Evolutionary conservation across 495 filamentous ascomycete genomes (phyloP).

Genomic region (Podospora pseudoanserina): DNA sequence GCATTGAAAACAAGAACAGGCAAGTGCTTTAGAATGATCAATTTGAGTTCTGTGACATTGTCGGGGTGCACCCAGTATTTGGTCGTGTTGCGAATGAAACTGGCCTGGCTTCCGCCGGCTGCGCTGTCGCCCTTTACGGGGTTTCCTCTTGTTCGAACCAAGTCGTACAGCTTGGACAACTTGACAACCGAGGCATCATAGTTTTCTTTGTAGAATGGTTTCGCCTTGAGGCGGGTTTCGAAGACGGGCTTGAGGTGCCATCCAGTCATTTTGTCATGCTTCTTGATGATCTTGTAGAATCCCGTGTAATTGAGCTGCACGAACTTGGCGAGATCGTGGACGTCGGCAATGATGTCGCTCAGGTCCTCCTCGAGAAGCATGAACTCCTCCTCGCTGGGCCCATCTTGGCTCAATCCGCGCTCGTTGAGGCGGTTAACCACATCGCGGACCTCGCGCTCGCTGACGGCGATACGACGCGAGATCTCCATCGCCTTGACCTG

Average conservation of each 20-base stretch:
- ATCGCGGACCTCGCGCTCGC: constrained; percentile 83
- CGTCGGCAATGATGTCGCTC: constrained; percentile 97
- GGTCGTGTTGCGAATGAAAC: constrained; percentile 94
- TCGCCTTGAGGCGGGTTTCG: constrained; percentile 84
- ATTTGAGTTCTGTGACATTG: constrained; percentile 96
- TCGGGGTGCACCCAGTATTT: constrained; percentile 99
- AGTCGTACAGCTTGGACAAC: constrained; percentile 91
- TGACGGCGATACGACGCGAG: constrained; percentile 76
- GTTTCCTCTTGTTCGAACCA: constrained; percentile 87
- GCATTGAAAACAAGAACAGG: constrained; percentile 97
- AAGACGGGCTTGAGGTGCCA: constrained; percentile 96
- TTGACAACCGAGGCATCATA: constrained; percentile 96
- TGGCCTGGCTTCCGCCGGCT: constrained; percentile 89
- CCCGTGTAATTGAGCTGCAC: constrained; percentile 98
- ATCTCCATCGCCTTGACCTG: constrained; percentile 94
- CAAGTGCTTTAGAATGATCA: constrained; percentile 96
- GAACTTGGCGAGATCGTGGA: constrained; percentile 97
- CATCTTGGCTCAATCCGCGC: constrained; percentile 51
- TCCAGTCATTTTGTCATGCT: constrained; percentile 96
- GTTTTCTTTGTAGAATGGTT: constrained; percentile 97
- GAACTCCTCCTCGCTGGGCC: constrained; percentile 84
- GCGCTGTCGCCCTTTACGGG: constrained; percentile 87
- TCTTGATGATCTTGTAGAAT: constrained; percentile 99
- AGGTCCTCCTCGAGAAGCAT: constrained; percentile 89
- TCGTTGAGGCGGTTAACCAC: constrained; percentile 71